A percentile compares a stretch with the other conserved stretches of the same genome.
Conservation (phyloP, 2,329 filamentous ascomycete genomes). For the Cytospora chrysosperma region DNA sequence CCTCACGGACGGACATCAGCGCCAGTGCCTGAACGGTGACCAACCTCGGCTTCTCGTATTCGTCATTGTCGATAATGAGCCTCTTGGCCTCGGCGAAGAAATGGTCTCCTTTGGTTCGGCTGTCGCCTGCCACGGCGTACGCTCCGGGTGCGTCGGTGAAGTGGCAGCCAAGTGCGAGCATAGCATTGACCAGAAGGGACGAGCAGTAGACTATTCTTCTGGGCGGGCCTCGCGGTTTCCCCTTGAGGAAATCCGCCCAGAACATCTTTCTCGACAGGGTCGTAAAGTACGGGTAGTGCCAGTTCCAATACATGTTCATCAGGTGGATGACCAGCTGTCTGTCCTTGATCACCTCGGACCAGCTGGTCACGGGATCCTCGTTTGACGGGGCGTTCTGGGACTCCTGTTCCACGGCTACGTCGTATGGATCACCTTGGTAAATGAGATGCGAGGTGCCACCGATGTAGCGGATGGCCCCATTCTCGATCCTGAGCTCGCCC, state of each 20-base stretch:
- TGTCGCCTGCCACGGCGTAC: conserved; percentile 69
- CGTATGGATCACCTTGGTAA: conserved; percentile 60
- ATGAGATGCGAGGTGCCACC: conserved; percentile 94
- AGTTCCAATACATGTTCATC: conserved; percentile 96
- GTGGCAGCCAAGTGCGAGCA: conserved; percentile 89
- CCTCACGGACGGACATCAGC: conserved; percentile 94
- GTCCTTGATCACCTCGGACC: conserved; percentile 84
- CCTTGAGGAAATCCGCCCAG: conserved; percentile 77
- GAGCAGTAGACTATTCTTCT: conserved; percentile 77
- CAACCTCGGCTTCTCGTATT: conserved; percentile 84
- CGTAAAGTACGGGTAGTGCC: conserved; percentile 96
- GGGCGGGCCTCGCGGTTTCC: conserved; percentile 54
- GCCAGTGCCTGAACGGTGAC: conserved; percentile 92
- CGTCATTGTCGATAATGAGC: conserved; percentile 84
- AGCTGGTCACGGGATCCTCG: conserved; percentile 74
- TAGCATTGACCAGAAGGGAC: conserved; percentile 85
- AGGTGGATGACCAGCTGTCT: conserved; percentile 78
- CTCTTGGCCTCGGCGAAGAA: conserved; percentile 95
- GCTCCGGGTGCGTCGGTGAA: conserved; percentile 78
- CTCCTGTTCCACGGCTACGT: conserved; percentile 42
- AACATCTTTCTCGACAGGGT: conserved; percentile 85
- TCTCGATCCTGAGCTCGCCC: conserved; percentile 83
- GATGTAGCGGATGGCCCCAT: conserved; percentile 86
- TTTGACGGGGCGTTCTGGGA: conserved; percentile 48
- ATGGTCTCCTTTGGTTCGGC: conserved; percentile 86